Percentiles rank a stretch among this genome's conserved stretches.
Conservation (phyloP, 306 rosid genomes). For the Malus sieversii region DNA sequence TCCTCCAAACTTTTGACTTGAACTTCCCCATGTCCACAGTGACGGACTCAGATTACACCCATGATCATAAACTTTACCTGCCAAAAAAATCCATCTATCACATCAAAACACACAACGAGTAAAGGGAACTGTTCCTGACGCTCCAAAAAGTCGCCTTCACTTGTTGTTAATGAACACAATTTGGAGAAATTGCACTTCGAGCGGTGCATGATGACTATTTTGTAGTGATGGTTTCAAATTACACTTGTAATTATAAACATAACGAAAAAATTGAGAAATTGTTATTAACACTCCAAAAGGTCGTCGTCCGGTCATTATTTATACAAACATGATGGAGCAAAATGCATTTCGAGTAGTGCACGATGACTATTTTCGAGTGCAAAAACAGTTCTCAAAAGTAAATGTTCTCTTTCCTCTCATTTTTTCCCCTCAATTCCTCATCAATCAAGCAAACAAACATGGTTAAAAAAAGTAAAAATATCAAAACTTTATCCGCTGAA, state of each 20-base stretch:
- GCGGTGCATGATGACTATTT: not conserved
- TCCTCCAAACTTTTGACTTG: constrained; percentile 46
- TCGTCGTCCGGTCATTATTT: no score
- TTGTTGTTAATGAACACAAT: not conserved
- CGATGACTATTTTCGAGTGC: not conserved
- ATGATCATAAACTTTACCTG: constrained; percentile 62
- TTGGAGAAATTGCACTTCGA: not conserved
- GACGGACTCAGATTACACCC: constrained; percentile 70
- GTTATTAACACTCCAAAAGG: no score
- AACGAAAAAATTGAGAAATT: no score
- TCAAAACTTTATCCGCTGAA: not conserved
- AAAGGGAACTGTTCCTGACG: not conserved
- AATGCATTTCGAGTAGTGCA: not conserved
- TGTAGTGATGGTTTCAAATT: not conserved
- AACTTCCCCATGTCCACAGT: constrained; percentile 56
- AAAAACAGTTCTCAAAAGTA: not conserved
- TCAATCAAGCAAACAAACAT: not conserved
- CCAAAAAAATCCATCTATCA: not conserved
- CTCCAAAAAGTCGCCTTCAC: not conserved
- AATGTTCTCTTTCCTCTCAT: not conserved
- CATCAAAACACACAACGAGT: not conserved
- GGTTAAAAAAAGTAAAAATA: not conserved
- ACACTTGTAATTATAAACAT: not conserved
- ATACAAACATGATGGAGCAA: not conserved
- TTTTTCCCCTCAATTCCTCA: not conserved